Conservation (phyloP, 169 alveolate genomes). For the Eimeria brunetti region DNA sequence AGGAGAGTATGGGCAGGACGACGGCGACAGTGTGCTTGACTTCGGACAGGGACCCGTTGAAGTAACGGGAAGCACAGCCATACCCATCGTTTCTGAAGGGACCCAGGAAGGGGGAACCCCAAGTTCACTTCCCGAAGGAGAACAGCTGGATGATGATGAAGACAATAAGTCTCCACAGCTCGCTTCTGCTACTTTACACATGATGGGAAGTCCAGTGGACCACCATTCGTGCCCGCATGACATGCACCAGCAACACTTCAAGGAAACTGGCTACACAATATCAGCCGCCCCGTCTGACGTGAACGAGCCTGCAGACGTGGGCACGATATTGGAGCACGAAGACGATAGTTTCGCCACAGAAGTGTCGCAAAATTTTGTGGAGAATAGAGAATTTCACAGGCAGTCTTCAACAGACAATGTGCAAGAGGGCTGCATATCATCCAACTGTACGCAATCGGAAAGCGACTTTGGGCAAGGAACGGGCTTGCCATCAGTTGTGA, state of each 20-base stretch:
- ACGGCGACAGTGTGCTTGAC: background rate
- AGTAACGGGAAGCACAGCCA: conserved; percentile 42
- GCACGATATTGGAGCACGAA: background rate
- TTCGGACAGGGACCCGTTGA: background rate
- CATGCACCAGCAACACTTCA: background rate
- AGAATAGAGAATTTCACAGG: background rate
- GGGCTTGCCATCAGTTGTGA: background rate
- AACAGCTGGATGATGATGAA: conserved; percentile 4
- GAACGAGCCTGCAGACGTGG: background rate
- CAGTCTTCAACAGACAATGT: background rate
- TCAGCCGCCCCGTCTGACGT: background rate
- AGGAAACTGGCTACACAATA: background rate
- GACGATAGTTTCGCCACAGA: background rate
- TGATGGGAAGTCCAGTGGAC: background rate
- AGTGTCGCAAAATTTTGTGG: background rate
- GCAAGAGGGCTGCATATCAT: background rate
- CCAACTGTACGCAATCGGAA: background rate
- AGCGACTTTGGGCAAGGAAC: background rate
- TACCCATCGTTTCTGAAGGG: conserved; percentile 23
- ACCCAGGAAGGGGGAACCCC: conserved; percentile 22
- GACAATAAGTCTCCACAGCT: conserved; percentile 8
- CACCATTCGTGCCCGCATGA: background rate
- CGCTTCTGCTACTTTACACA: background rate
- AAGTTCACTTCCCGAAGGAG: conserved; percentile 19
- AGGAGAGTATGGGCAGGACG: background rate